A percentile compares a stretch with the other conserved stretches of the same genome.
phyloP scores from a whole-genome alignment of 1,284 basidiomycete genomes.

The Xerocomus alliaceus region DNA sequence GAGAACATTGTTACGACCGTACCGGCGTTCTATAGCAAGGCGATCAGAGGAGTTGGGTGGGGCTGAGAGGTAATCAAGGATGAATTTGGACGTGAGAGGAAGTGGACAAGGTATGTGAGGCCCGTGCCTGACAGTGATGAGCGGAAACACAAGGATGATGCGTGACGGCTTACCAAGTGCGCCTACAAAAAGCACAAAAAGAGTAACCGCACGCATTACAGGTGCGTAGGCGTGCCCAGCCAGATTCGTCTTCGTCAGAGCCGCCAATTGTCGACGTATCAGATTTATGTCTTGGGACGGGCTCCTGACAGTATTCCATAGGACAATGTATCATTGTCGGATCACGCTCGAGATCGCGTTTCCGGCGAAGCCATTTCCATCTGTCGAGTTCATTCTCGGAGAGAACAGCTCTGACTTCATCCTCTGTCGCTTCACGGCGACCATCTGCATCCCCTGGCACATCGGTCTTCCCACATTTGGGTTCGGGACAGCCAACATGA shows the following conservation, averaged over 20 bases:
- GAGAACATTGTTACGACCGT: constrained; percentile 62
- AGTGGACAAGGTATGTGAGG: constrained; percentile 70
- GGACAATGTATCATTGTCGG: constrained; percentile 80
- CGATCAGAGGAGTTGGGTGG: constrained; percentile 57
- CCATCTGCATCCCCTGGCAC: constrained; percentile 29
- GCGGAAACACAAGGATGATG: background rate
- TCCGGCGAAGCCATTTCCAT: constrained; percentile 77
- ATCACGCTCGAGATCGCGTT: constrained; percentile 74
- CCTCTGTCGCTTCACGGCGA: constrained; percentile 62
- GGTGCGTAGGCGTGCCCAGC: constrained; percentile 72
- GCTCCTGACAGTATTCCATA: constrained; percentile 71
- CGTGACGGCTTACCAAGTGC: constrained; percentile 63
- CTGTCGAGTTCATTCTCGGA: constrained; percentile 65
- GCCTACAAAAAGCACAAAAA: constrained; percentile 77
- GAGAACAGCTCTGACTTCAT: constrained; percentile 74
- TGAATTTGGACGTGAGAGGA: constrained; percentile 63
- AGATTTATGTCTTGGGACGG: constrained; percentile 65
- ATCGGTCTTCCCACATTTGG: constrained; percentile 70
- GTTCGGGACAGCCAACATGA: constrained; percentile 75
- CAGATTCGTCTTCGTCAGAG: constrained; percentile 56
- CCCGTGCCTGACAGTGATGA: constrained; percentile 65
- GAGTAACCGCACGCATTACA: constrained; percentile 71
- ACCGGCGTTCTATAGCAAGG: constrained; percentile 60
- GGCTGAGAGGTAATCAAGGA: constrained; percentile 66
- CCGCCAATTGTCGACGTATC: constrained; percentile 15